These are phyloP conservation scores for Xylariaceae sp. DNA, from an alignment of 2,329 filamentous ascomycete genomes.

Conservation along the genomic window DNA sequence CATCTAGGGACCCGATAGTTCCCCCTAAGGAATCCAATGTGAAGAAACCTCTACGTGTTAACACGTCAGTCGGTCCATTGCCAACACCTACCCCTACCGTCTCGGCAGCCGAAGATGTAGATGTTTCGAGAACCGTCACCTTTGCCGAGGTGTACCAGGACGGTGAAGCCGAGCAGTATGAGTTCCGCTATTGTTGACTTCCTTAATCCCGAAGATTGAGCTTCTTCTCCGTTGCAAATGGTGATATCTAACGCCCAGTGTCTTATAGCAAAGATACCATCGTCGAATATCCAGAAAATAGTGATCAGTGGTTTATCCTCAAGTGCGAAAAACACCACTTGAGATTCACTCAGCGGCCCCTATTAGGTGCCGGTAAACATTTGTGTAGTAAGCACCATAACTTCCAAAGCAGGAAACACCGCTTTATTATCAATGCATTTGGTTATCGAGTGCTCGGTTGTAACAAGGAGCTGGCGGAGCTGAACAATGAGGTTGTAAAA, in stretches of 20 bases:
- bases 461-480: conserved; percentile 25
- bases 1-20: neutral
- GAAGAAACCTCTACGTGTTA: conserved; percentile 10
- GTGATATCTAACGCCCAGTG: neutral
- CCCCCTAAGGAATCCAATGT: conserved; percentile 1
- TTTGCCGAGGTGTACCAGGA: conserved; percentile 37
- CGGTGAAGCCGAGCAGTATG: conserved; percentile 30
- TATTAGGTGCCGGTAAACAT: conserved; percentile 39
- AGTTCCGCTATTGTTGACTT: neutral
- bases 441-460: conserved; percentile 37
- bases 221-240: neutral
- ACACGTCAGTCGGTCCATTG: conserved; percentile 8
- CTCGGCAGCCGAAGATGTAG: neutral
- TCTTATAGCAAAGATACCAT: conserved; percentile 26
- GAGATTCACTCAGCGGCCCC: conserved; percentile 35
- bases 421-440: conserved; percentile 31
- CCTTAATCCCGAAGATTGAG: neutral
- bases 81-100: conserved; percentile 15
- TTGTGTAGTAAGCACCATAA: conserved; percentile 33
- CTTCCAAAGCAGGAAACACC: conserved; percentile 28
- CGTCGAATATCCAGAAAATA: conserved; percentile 28
- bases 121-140: conserved; percentile 27
- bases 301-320: conserved; percentile 38
- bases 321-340: conserved; percentile 39
- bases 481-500: conserved; percentile 36